phyloP scores from a whole-genome alignment of 78 protist genomes.

The Dictyostelium brefeldianum region DNA sequence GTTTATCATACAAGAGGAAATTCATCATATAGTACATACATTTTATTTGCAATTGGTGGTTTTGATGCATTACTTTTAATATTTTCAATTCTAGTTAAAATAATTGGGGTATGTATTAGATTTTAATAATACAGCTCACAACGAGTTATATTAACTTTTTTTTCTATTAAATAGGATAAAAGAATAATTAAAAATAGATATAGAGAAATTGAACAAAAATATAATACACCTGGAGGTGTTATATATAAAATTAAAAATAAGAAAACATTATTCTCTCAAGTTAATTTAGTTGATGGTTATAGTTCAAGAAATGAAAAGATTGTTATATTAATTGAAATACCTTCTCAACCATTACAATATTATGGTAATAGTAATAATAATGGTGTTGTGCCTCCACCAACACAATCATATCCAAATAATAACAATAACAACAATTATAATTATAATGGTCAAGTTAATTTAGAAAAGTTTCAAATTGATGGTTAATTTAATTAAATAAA shows the following conservation, averaged over 20 bases:
- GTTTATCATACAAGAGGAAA: background rate
- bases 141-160: background rate
- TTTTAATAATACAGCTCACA: too few relatives aligned
- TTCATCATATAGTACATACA: background rate
- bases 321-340: background rate
- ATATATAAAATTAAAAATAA: background rate
- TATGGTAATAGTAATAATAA: too few relatives aligned
- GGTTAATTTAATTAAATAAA: too few relatives aligned
- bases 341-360: background rate
- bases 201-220: background rate
- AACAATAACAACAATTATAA: too few relatives aligned
- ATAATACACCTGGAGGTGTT: background rate
- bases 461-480: too few relatives aligned
- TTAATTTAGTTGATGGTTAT: background rate
- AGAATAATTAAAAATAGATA: background rate
- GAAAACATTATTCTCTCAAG: background rate
- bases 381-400: too few relatives aligned
- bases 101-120: background rate
- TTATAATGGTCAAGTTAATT: too few relatives aligned
- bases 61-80: background rate
- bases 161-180: background rate
- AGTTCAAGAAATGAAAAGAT: background rate
- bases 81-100: background rate
- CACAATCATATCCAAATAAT: too few relatives aligned
- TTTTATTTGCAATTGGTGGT: background rate